These are phyloP conservation scores for Esteya vermicola DNA, from an alignment of 2,329 filamentous ascomycete genomes.

Conservation along the genomic window DNA sequence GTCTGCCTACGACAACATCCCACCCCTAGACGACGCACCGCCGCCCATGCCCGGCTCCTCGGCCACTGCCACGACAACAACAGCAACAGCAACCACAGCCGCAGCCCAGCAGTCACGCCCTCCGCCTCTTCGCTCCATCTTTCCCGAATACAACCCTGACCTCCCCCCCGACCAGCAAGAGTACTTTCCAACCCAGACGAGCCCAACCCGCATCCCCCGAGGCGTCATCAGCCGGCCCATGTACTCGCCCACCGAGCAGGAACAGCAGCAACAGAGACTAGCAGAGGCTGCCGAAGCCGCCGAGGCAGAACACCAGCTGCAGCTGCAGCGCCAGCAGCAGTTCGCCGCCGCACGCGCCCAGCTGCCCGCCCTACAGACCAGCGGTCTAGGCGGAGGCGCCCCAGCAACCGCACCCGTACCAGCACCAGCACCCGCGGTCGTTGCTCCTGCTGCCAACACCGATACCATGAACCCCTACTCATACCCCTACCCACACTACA, in stretches of 20 bases:
- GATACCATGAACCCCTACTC: too few species aligned
- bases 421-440: not conserved
- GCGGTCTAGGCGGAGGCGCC: not conserved
- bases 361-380: slow-evolving; percentile 1
- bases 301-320: not conserved
- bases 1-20: slow-evolving; percentile 12
- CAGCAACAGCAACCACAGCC: slow-evolving; percentile 9
- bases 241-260: slow-evolving; percentile 29
- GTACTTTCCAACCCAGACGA: slow-evolving; percentile 54
- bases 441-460: not conserved
- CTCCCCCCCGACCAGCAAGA: slow-evolving; percentile 52
- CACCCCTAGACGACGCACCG: slow-evolving; percentile 6
- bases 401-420: not conserved
- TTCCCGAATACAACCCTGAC: slow-evolving; percentile 58
- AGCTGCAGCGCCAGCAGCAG: not conserved
- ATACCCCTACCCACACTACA: too few species aligned
- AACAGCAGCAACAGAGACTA: slow-evolving; percentile 3
- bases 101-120: slow-evolving; percentile 1
- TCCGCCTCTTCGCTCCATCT: slow-evolving; percentile 53
- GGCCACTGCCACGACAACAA: slow-evolving; percentile 5
- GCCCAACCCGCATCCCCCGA: slow-evolving; percentile 48
- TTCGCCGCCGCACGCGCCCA: not conserved
- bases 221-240: slow-evolving; percentile 52
- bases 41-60: slow-evolving; percentile 7
- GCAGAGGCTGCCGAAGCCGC: not conserved